Conservation (phyloP, 2,329 filamentous ascomycete species). For the Sclerotinia minor region DNA sequence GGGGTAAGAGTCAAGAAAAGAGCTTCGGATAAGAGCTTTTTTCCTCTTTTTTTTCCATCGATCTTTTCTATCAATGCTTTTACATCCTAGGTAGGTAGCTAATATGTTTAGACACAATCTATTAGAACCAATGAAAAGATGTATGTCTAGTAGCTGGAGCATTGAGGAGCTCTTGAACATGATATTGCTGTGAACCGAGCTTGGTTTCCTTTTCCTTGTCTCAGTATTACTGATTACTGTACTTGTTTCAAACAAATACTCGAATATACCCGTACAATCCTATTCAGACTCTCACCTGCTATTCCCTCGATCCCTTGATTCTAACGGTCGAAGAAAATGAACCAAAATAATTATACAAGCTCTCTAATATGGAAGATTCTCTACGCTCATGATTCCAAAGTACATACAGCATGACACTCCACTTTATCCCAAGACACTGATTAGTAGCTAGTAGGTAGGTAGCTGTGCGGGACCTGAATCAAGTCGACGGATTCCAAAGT, state of each 20-base stretch:
- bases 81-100: neutral
- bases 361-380: neutral
- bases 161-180: neutral
- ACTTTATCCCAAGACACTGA: neutral
- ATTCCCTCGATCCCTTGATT: neutral
- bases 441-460: neutral
- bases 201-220: neutral
- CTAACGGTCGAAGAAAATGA: neutral
- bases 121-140: neutral
- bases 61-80: slow-evolving; percentile 5
- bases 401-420: neutral
- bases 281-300: neutral
- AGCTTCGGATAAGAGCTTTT: slow-evolving; percentile 16
- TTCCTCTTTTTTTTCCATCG: neutral
- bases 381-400: neutral
- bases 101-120: neutral
- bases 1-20: slow-evolving; percentile 13
- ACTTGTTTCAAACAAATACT: neutral
- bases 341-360: neutral
- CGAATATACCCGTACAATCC: too few species aligned
- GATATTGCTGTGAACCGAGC: neutral
- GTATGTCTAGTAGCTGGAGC: neutral
- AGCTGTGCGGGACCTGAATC: slow-evolving; percentile 4
- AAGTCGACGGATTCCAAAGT: neutral
- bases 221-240: neutral